Evolutionary conservation across 2,329 filamentous ascomycete genomes (phyloP), one percentile per base, ranked within the genome.

Genomic region (Tolypocladium capitatum): DNA sequence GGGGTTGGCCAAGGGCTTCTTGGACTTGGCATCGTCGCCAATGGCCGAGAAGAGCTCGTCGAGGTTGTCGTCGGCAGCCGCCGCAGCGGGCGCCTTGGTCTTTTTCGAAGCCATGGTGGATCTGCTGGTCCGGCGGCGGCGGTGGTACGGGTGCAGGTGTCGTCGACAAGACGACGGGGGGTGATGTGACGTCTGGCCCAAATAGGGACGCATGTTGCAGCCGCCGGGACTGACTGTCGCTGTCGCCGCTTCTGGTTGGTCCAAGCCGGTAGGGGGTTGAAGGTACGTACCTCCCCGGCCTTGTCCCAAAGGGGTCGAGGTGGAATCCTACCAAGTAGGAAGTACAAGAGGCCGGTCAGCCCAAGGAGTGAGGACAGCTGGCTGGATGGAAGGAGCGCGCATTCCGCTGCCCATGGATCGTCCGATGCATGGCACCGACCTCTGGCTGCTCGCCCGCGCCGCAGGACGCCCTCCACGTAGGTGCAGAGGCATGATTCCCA

Each of bases 31-130:
- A 48, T 78, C 74, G 55, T 75, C 69, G 53, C 71, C 73, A 57
- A 84, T 75, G 51, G 74, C 78, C 52, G 79, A 75, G 60, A 85
- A 80, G 57, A 84, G 75, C 54, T 83, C 77, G 57, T 78, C 76
- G 57, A 84, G 65, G 58, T 82, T 79, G 60, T 82, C 78, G 60
- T 80, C 76, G 52, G 75, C 71, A 52, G 75, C 71, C 33, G 74
- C 65, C 43, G 45, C 27, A 33, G 74, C 64, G 43, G 68, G 62
- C 30, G 74, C 66, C 63, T 80, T 81, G 50, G 72, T 65, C 62
- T 76, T 77, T 62, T 78, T 82, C 56, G 76, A 72, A 30, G 80
- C 68, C 79, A 83, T 83, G 56, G 49, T 67, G 58, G 41, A 6
- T 42, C 16, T 21, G 24, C 24, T 41, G 21, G 16, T 28, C 38